Conservation (phyloP, 73 alveolate genomes). For the Paramecium tetraurelia region DNA sequence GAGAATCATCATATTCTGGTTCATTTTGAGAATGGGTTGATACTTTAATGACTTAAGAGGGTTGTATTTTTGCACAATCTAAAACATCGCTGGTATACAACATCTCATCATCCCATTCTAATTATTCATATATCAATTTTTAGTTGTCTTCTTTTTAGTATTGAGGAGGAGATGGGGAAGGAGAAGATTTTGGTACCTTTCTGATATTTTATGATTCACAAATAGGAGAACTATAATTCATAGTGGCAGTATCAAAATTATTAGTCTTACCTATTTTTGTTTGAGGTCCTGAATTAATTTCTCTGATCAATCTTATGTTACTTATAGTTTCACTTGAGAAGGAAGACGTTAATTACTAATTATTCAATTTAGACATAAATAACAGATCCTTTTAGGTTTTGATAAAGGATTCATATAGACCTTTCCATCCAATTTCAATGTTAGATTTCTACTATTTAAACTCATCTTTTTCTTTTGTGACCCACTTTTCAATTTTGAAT, state of each 20-base stretch:
- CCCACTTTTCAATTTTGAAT: conserved; percentile 70
- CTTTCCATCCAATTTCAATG: conserved; percentile 48
- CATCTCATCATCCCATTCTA: conserved; percentile 57
- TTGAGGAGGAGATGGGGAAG: conserved; percentile 35
- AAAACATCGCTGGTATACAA: not conserved
- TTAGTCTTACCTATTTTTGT: not conserved
- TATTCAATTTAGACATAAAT: not conserved
- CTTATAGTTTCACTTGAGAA: conserved; percentile 22
- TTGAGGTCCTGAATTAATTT: not conserved
- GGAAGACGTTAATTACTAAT: not conserved
- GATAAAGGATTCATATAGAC: conserved; percentile 25
- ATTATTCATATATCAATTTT: not conserved
- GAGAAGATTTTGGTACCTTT: conserved; percentile 7
- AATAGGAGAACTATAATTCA: conserved; percentile 16
- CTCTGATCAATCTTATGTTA: not conserved
- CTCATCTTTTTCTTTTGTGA: conserved; percentile 70
- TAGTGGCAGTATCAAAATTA: not conserved
- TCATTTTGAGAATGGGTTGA: not conserved
- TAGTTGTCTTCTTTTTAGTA: not conserved
- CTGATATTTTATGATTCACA: conserved; percentile 23
- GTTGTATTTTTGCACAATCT: not conserved
- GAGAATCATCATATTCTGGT: not conserved
- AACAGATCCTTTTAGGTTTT: conserved; percentile 29
- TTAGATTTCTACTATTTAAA: not conserved
- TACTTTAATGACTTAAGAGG: not conserved